Percentiles rank a stretch among this genome's conserved stretches.
Evolutionary conservation across 1,139 yeast species (phyloP).

Genomic region (Magnusiomyces suaveolens): DNA sequence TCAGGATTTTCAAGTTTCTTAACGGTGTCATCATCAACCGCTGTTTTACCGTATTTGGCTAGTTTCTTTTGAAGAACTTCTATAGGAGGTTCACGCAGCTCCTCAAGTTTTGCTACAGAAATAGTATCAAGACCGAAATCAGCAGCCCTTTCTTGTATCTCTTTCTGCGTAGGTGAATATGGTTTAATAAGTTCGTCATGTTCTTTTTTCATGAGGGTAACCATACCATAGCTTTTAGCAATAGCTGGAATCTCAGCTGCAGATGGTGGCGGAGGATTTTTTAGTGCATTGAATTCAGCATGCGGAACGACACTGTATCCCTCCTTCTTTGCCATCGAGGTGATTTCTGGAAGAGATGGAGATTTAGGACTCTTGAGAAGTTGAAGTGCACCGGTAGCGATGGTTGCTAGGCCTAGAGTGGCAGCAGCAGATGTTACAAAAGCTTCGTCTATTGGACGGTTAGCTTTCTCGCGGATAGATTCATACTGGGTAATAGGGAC

Average conservation of each 20-base stretch:
- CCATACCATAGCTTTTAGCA: slow-evolving; percentile 24
- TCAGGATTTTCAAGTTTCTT: slow-evolving; percentile 16
- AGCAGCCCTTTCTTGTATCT: slow-evolving; percentile 21
- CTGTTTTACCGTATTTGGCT: not conserved
- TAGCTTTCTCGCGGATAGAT: slow-evolving; percentile 27
- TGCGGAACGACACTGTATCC: slow-evolving; percentile 20
- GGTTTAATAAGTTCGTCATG: slow-evolving; percentile 20
- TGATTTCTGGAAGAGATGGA: slow-evolving; percentile 23
- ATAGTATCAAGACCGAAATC: slow-evolving; percentile 21
- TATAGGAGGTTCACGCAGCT: slow-evolving; percentile 3
- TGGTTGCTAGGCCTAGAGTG: slow-evolving; percentile 32
- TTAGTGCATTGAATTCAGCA: slow-evolving; percentile 17
- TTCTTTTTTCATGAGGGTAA: slow-evolving; percentile 21
- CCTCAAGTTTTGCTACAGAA: slow-evolving; percentile 19
- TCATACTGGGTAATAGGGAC: slow-evolving; percentile 18
- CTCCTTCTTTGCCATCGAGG: slow-evolving; percentile 27
- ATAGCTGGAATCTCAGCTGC: slow-evolving; percentile 17
- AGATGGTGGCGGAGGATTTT: slow-evolving; percentile 19
- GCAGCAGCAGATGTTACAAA: slow-evolving; percentile 29
- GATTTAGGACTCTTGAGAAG: slow-evolving; percentile 16
- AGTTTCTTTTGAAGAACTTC: not conserved
- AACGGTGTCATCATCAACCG: slow-evolving; percentile 23
- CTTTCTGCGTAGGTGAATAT: slow-evolving; percentile 20
- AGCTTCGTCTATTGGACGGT: slow-evolving; percentile 23
- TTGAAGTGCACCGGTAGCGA: slow-evolving; percentile 29